Percentiles rank a stretch among this genome's conserved stretches.
These are phyloP conservation scores for Cladosporium sp. DNA, from an alignment of 2,329 filamentous ascomycete species.

Conservation along the genomic window DNA sequence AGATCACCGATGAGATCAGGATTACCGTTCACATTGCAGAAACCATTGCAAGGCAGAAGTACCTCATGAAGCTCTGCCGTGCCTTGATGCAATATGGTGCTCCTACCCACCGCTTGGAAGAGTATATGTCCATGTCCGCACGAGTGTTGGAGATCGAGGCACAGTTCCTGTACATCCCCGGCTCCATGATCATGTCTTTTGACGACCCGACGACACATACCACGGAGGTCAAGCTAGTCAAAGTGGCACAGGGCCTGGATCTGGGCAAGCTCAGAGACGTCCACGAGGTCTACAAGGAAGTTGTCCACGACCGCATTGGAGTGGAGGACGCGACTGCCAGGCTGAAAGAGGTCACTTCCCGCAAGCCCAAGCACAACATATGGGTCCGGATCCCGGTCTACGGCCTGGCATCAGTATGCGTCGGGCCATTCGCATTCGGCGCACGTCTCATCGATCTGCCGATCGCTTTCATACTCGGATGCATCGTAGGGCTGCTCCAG, in stretches of 20 bases:
- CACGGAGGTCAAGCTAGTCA: slow-evolving; percentile 72
- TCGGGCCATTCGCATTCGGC: slow-evolving; percentile 75
- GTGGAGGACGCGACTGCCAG: slow-evolving; percentile 64
- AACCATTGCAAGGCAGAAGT: slow-evolving; percentile 74
- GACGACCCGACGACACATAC: slow-evolving; percentile 69
- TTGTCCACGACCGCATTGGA: slow-evolving; percentile 69
- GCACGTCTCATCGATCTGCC: slow-evolving; percentile 74
- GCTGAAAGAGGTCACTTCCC: slow-evolving; percentile 59
- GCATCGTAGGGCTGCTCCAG: slow-evolving; percentile 68
- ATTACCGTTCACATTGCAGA: slow-evolving; percentile 60
- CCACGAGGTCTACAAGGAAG: slow-evolving; percentile 74
- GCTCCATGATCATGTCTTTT: slow-evolving; percentile 92
- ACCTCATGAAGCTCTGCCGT: slow-evolving; percentile 77
- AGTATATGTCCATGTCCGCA: slow-evolving; percentile 87
- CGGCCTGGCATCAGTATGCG: slow-evolving; percentile 68
- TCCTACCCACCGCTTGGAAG: slow-evolving; percentile 83
- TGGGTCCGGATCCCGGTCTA: slow-evolving; percentile 59
- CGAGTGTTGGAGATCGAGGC: slow-evolving; percentile 84
- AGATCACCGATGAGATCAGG: slow-evolving; percentile 48
- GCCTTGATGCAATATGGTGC: slow-evolving; percentile 87
- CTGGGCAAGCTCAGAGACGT: slow-evolving; percentile 69
- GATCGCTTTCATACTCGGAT: slow-evolving; percentile 70
- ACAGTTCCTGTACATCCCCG: slow-evolving; percentile 84
- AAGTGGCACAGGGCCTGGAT: slow-evolving; percentile 64
- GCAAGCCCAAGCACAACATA: slow-evolving; percentile 48